These are phyloP conservation scores for Lasiodiplodia theobromae DNA, from an alignment of 2,329 filamentous ascomycete genomes.

Conservation along the genomic window DNA sequence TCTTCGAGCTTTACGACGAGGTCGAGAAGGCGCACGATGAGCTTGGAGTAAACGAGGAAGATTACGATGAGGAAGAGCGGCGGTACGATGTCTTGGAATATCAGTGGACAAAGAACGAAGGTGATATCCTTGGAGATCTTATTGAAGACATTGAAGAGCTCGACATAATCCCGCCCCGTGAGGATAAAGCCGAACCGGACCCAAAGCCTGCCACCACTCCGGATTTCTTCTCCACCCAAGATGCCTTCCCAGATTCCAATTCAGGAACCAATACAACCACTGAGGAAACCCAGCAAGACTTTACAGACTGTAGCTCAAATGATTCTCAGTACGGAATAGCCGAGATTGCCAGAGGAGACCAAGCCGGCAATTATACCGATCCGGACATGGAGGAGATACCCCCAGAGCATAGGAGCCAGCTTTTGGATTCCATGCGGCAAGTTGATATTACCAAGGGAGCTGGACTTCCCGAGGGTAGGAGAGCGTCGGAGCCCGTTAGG, in stretches of 20 bases:
- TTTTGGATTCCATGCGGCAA: not conserved
- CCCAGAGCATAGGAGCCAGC: not conserved
- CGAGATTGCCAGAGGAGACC: too few species aligned
- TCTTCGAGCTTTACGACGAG: not conserved
- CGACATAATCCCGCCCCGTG: not conserved
- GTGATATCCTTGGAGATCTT: not conserved
- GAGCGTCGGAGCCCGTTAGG: not conserved
- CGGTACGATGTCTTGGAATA: not conserved
- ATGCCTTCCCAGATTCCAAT: too few species aligned
- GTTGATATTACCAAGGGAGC: not conserved
- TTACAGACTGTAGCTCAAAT: too few species aligned
- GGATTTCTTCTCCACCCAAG: not conserved
- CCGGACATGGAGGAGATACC: not conserved
- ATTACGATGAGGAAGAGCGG: constrained; percentile 1
- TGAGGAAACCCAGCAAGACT: too few species aligned
- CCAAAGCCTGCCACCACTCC: not conserved
- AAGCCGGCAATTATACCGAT: not conserved
- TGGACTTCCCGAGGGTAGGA: not conserved
- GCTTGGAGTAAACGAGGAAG: not conserved
- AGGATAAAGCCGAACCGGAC: not conserved
- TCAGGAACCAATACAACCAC: too few species aligned
- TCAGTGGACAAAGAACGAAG: not conserved
- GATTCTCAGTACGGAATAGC: too few species aligned
- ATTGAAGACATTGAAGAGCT: not conserved
- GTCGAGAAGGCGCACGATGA: not conserved